phyloP scores from a whole-genome alignment of 495 filamentous ascomycete species.

The Aspergillus kassunensis region DNA sequence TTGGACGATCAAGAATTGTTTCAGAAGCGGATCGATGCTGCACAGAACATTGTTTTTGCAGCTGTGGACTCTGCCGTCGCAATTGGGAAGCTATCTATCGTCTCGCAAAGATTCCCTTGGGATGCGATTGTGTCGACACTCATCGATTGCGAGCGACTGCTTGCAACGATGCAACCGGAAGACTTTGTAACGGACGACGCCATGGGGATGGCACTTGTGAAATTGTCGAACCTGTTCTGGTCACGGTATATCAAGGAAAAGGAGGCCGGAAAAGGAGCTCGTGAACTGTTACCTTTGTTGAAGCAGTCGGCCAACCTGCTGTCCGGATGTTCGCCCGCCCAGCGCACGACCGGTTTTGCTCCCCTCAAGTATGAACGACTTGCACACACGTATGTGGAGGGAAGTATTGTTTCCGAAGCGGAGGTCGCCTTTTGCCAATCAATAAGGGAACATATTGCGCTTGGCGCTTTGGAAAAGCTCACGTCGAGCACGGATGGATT shows the following conservation, averaged over 20 bases:
- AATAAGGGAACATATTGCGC: constrained; percentile 43
- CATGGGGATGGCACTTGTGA: constrained; percentile 30
- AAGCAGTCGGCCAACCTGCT: constrained; percentile 48
- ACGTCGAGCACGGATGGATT: constrained; percentile 24
- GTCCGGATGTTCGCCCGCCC: constrained; percentile 30
- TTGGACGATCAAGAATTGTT: constrained; percentile 29
- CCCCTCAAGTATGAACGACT: constrained; percentile 54
- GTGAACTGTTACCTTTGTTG: constrained; percentile 40
- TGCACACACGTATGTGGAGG: constrained; percentile 42
- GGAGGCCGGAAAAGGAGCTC: constrained; percentile 33
- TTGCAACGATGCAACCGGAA: constrained; percentile 34
- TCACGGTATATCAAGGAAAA: constrained; percentile 53
- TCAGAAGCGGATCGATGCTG: constrained; percentile 26
- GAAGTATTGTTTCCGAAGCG: constrained; percentile 31
- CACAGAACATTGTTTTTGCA: constrained; percentile 36
- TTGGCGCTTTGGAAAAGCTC: constrained; percentile 36
- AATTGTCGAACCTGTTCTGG: constrained; percentile 79
- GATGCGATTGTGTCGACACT: constrained; percentile 37
- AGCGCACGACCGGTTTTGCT: constrained; percentile 46
- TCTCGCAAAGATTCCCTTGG: constrained; percentile 37
- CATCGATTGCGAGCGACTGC: constrained; percentile 35
- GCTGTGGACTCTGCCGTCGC: constrained; percentile 41
- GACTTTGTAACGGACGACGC: constrained; percentile 16
- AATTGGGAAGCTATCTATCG: constrained; percentile 39
- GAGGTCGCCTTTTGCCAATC: constrained; percentile 40